A percentile compares a stretch with the other conserved stretches of the same genome.
phyloP scores from a whole-genome alignment of 371 early-diverging fungal genomes.

The Basidiobolus meristosporus region DNA sequence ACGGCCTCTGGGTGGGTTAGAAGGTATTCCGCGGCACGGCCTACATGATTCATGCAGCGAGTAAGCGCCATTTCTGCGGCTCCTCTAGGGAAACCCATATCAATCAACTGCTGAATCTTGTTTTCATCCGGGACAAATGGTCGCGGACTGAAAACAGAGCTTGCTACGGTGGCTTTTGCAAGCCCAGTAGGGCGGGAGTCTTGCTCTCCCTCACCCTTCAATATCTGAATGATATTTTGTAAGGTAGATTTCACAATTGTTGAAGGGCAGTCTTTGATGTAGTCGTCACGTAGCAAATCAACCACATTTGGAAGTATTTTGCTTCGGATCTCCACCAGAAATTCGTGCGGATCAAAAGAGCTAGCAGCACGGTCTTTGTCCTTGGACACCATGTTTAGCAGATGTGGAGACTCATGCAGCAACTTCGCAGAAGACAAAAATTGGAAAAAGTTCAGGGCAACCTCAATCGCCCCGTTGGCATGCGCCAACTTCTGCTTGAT shows the following conservation, averaged over 20 bases:
- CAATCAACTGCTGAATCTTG: conserved; percentile 47
- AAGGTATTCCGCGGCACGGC: conserved; percentile 77
- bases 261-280: conserved; percentile 19
- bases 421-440: conserved; percentile 32
- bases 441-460: conserved; percentile 31
- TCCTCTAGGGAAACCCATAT: conserved; percentile 79
- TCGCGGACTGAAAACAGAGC: conserved; percentile 7
- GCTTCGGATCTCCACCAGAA: conserved; percentile 32
- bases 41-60: conserved; percentile 59
- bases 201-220: conserved; percentile 50
- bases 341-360: conserved; percentile 50
- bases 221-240: conserved; percentile 33
- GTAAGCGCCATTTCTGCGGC: conserved; percentile 66
- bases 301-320: conserved; percentile 22
- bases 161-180: conserved; percentile 8
- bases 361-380: conserved; percentile 28
- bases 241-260: conserved; percentile 24
- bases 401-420: conserved; percentile 49
- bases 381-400: conserved; percentile 18
- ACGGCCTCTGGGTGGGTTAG: conserved; percentile 56
- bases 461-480: conserved; percentile 18
- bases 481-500: too few species aligned
- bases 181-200: conserved; percentile 10
- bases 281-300: conserved; percentile 23
- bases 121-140: conserved; percentile 20